These are phyloP conservation scores for Cubamyces sp. DNA, from an alignment of 768 basidiomycete genomes.

Conservation along the genomic window DNA sequence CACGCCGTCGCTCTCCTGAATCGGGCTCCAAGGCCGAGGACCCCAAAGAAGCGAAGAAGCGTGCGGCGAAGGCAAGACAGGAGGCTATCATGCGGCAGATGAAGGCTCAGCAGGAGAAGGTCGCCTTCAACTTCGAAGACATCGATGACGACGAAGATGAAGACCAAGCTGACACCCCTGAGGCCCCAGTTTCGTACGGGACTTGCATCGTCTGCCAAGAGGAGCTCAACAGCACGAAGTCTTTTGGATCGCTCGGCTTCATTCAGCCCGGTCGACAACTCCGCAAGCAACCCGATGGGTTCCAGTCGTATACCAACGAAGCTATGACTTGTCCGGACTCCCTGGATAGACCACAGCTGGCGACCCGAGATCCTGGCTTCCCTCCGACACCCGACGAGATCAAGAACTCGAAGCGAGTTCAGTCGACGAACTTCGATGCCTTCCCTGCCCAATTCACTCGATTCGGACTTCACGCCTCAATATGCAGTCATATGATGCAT, in stretches of 20 bases:
- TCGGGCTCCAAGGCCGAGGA: conserved; percentile 44
- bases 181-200: conserved; percentile 66
- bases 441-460: conserved; percentile 73
- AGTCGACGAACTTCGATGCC: conserved; percentile 66
- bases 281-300: conserved; percentile 73
- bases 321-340: conserved; percentile 63
- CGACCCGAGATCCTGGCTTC: conserved; percentile 42
- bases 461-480: conserved; percentile 85
- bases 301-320: conserved; percentile 68
- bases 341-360: conserved; percentile 57
- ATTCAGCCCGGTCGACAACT: conserved; percentile 88
- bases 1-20: conserved; percentile 49
- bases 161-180: conserved; percentile 52
- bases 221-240: conserved; percentile 68
- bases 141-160: conserved; percentile 76
- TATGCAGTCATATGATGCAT: conserved; percentile 98
- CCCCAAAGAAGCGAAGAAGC: conserved; percentile 74
- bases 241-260: conserved; percentile 87
- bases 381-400: conserved; percentile 57
- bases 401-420: conserved; percentile 47
- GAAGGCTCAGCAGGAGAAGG: conserved; percentile 88
- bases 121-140: conserved; percentile 77
- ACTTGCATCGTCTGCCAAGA: conserved; percentile 99
- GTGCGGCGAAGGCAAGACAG: conserved; percentile 87
- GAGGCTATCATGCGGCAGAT: conserved; percentile 95